Conservation (phyloP, 176 grass and related monocot genomes). For the Oryza meridionalis region DNA sequence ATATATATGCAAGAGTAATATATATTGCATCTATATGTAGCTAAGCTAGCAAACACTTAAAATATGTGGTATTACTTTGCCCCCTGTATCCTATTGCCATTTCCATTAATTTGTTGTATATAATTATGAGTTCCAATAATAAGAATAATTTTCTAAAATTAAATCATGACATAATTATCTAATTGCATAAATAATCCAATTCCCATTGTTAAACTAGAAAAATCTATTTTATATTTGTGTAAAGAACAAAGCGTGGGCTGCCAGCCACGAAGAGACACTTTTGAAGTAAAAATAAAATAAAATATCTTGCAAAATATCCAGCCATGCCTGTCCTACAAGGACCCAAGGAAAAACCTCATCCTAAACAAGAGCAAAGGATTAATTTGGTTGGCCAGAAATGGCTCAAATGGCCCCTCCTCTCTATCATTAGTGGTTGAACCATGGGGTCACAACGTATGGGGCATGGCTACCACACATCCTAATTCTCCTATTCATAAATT, state of each 20-base stretch:
- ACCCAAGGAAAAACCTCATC: slow-evolving; percentile 45
- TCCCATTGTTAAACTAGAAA: background rate
- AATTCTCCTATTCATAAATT: background rate
- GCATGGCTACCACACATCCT: slow-evolving; percentile 45
- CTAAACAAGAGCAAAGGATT: slow-evolving; percentile 27
- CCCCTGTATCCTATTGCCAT: background rate
- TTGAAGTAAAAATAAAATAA: slow-evolving; percentile 16
- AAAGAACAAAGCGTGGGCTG: background rate
- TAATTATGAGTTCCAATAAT: background rate
- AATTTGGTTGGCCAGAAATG: slow-evolving; percentile 53
- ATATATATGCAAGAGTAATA: background rate
- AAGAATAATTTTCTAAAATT: background rate
- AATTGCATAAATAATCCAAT: background rate
- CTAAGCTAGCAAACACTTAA: background rate
- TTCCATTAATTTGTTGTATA: background rate
- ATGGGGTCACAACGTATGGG: slow-evolving; percentile 49
- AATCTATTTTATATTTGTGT: background rate
- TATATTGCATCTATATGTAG: background rate
- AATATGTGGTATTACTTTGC: background rate
- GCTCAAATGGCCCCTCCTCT: slow-evolving; percentile 38
- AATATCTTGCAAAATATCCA: slow-evolving; percentile 52
- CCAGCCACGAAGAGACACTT: slow-evolving; percentile 23
- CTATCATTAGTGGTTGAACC: slow-evolving; percentile 65
- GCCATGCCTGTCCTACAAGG: background rate
- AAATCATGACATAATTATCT: background rate